These are phyloP conservation scores for Ceriops zippeliana DNA, from an alignment of 345 rosid species.

Conservation along the genomic window DNA sequence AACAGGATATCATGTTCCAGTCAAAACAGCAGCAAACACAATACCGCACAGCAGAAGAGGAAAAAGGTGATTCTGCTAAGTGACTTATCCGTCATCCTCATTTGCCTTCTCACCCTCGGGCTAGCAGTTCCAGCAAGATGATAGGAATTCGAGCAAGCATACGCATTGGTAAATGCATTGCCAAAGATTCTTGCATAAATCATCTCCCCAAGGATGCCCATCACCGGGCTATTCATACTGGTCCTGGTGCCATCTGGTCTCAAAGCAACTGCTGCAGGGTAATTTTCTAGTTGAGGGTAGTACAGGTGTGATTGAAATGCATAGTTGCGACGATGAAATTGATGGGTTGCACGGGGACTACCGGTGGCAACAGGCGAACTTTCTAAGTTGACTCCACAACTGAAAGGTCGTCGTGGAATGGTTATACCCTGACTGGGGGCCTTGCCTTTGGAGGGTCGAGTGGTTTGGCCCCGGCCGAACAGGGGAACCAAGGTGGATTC, in stretches of 20 bases:
- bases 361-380: constrained; percentile 7
- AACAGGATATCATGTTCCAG: background rate
- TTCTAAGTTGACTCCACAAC: constrained; percentile 19
- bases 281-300: constrained; percentile 31
- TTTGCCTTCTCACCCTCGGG: constrained; percentile 67
- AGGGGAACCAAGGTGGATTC: constrained; percentile 68
- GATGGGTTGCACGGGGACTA: background rate
- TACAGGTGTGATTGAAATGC: constrained; percentile 24
- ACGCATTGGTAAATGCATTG: constrained; percentile 40
- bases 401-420: constrained; percentile 28
- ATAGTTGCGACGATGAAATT: constrained; percentile 8
- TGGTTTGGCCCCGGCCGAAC: constrained; percentile 60
- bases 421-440: constrained; percentile 15
- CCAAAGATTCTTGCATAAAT: constrained; percentile 60
- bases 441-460: constrained; percentile 19
- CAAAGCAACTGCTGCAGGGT: constrained; percentile 34
- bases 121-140: constrained; percentile 42
- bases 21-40: constrained; percentile 77
- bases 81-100: constrained; percentile 64
- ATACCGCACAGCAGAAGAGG: constrained; percentile 56
- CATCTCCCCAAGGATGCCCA: constrained; percentile 70
- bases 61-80: constrained; percentile 74
- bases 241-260: constrained; percentile 34
- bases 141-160: constrained; percentile 49
- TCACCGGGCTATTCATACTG: constrained; percentile 40